These are phyloP conservation scores for Globomyces sp. DNA, from an alignment of 371 early-diverging fungal species.

Conservation along the genomic window DNA sequence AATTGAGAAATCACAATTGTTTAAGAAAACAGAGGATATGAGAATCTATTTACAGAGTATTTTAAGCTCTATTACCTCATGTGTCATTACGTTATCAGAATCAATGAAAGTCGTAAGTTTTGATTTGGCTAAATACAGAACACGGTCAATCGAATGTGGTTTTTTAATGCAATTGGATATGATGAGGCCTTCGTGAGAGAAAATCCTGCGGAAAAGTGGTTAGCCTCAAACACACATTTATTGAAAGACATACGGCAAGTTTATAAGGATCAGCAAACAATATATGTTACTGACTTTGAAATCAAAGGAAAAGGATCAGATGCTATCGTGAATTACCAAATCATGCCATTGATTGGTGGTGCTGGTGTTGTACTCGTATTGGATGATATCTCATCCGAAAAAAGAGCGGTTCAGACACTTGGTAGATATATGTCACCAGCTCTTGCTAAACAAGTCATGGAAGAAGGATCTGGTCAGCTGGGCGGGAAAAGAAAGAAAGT, in stretches of 20 bases:
- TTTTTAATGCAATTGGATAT: constrained; percentile 25
- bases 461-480: constrained; percentile 40
- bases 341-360: constrained; percentile 34
- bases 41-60: constrained; percentile 44
- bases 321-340: constrained; percentile 33
- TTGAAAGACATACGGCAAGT: constrained; percentile 31
- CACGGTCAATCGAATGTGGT: constrained; percentile 32
- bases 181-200: constrained; percentile 20
- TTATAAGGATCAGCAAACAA: constrained; percentile 1
- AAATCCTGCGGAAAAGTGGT: constrained; percentile 23
- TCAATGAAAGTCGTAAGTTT: constrained; percentile 25
- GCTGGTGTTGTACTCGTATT: constrained; percentile 42
- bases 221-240: constrained; percentile 18
- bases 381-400: constrained; percentile 48
- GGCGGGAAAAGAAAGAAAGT: constrained; percentile 46
- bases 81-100: constrained; percentile 41
- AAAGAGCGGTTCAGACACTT: constrained; percentile 45
- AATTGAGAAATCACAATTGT: constrained; percentile 46
- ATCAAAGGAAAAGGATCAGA: constrained; percentile 21
- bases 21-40: constrained; percentile 41
- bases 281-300: constrained; percentile 32
- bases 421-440: constrained; percentile 51
- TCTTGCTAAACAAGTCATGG: constrained; percentile 47
- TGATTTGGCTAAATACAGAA: constrained; percentile 16
- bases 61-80: constrained; percentile 44